Evolutionary conservation across 2,329 filamentous ascomycete genomes (phyloP), one percentile per base, ranked within the genome.

Genomic region (Penicillium janthinellum): DNA sequence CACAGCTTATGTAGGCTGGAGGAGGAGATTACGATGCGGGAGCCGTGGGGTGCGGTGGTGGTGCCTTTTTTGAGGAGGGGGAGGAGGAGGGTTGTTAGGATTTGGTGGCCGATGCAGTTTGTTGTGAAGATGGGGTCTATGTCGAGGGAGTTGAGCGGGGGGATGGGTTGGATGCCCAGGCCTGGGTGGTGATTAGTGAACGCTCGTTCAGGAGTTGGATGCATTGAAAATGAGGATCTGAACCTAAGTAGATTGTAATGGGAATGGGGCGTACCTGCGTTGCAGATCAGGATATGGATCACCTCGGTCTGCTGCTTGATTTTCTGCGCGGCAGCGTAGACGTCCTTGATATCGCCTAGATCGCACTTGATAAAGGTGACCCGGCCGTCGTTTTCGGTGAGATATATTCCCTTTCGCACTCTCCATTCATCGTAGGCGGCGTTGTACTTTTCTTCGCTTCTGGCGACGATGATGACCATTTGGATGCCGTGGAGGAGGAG

Each of bases 41-140:
- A 78, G 5, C 65, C 51, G 6, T 82, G 69, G 45, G 49, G 54
- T 5, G 72, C 50, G 2, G 50, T 47, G 31, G 41, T 44, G 15
- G 64, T 58, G 1, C 65, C 67, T 2, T 59, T 44, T 38, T 67
- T 66, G 31, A 73, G 48, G n/a, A 70, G 58, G 0, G 79, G 76
- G 3, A 69, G 70, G 3, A 85, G 73, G 3, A 84, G 75, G 56
- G 80, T 78, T 65, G 82, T 81, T 0, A 85, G 75, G 2, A 84
- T 69, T 14, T 81, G 78, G 63, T 85, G 81, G 5, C 82, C 82
- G 44, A 84, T 74, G 61, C 84, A 81, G 57, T 77, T 81, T 62
- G 83, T 73, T 4, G 73, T 81, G 63, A 85, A 85, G 6, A 78
- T 81, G 35, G 67, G 64, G 64, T 85, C 83, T 42, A 83, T 67